A percentile compares a stretch with the other conserved stretches of the same genome.
Evolutionary conservation across 2,329 filamentous ascomycete species (phyloP).

Genomic region (Penicillium sp.): DNA sequence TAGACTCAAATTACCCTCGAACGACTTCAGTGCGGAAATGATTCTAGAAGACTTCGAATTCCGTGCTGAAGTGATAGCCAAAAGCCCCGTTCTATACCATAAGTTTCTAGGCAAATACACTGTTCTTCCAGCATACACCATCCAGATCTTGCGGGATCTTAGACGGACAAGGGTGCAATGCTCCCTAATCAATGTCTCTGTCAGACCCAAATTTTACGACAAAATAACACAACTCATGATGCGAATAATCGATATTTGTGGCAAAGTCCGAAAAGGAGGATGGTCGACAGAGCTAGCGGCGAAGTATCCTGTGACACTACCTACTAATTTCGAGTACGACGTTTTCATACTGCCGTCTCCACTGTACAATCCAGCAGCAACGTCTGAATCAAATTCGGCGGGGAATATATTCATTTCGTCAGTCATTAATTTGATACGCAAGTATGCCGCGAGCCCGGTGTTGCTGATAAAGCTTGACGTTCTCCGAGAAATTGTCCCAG

Average conservation of each 20-base stretch:
- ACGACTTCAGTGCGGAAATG: constrained; percentile 5
- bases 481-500: not conserved
- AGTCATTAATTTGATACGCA: not conserved
- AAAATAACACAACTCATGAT: not conserved
- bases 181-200: not conserved
- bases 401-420: not conserved
- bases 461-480: not conserved
- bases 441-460: not conserved
- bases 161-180: not conserved
- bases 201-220: not conserved
- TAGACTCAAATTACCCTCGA: not conserved
- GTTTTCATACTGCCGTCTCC: constrained; percentile 2
- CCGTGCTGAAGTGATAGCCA: constrained; percentile 1
- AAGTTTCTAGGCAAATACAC: not conserved
- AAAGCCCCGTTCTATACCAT: constrained; percentile 5
- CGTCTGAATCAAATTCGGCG: not conserved
- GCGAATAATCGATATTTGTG: constrained; percentile 17
- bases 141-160: not conserved
- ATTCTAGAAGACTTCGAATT: constrained; percentile 12
- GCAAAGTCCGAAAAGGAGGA: not conserved
- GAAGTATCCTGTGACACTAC: not conserved
- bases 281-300: not conserved
- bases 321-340: not conserved
- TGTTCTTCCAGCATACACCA: not conserved
- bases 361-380: not conserved